Evolutionary conservation across 805 yeast genomes (phyloP).

Genomic region (Grigorovia transvaalensis): DNA sequence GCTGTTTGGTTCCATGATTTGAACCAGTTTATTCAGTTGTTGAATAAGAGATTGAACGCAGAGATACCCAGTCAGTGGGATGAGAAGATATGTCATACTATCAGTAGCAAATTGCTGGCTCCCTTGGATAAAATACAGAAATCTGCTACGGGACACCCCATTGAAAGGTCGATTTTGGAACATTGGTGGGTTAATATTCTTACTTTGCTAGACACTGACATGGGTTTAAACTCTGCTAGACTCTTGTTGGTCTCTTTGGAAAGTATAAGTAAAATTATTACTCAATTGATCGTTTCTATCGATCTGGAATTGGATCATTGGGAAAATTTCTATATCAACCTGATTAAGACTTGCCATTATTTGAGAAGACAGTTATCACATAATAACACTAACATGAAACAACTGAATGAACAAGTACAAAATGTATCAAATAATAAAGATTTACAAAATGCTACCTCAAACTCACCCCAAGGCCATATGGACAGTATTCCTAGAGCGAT

Average conservation of each 20-base stretch:
- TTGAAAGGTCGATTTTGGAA: neutral
- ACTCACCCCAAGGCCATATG: neutral
- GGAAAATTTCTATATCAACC: slow-evolving; percentile 18
- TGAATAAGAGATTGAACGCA: slow-evolving; percentile 7
- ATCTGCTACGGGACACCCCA: neutral
- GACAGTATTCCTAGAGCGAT: neutral
- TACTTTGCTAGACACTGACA: slow-evolving; percentile 17
- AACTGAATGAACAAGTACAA: neutral
- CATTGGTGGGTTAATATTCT: slow-evolving; percentile 29
- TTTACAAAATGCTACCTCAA: too few species aligned
- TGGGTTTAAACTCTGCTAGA: neutral
- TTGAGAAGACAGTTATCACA: slow-evolving; percentile 18
- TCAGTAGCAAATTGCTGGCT: neutral
- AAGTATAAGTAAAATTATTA: slow-evolving; percentile 25
- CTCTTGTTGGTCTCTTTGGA: slow-evolving; percentile 25
- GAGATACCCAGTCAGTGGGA: neutral
- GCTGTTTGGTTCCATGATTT: slow-evolving; percentile 16
- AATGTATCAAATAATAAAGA: neutral
- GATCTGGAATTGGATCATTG: slow-evolving; percentile 7
- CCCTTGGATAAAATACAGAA: neutral
- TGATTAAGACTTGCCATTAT: slow-evolving; percentile 19
- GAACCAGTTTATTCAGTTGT: slow-evolving; percentile 14
- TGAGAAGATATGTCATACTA: neutral
- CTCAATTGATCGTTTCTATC: slow-evolving; percentile 14
- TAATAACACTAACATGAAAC: neutral